Conservation (phyloP, 768 basidiomycete species). For the Dioszegia hungarica region DNA sequence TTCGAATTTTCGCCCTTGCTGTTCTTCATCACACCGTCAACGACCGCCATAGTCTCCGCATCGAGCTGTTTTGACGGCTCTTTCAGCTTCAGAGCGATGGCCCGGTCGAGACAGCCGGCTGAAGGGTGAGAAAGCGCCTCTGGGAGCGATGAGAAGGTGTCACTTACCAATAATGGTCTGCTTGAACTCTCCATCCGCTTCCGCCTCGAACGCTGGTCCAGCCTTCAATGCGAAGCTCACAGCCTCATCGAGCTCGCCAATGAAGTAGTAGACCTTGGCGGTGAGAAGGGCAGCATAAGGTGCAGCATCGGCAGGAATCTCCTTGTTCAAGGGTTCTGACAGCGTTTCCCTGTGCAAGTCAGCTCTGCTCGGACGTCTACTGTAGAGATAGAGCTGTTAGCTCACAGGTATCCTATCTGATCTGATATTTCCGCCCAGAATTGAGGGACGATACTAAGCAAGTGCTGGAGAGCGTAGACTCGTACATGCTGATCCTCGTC, state of each 20-base stretch:
- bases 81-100: slow-evolving; percentile 65
- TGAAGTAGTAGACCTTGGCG: slow-evolving; percentile 97
- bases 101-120: slow-evolving; percentile 96
- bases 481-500: slow-evolving; percentile 79
- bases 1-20: slow-evolving; percentile 87
- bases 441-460: slow-evolving; percentile 78
- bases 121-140: not conserved
- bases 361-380: not conserved
- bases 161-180: slow-evolving; percentile 90
- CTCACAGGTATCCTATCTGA: slow-evolving; percentile 80
- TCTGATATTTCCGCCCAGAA: slow-evolving; percentile 99
- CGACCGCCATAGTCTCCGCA: slow-evolving; percentile 70
- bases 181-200: slow-evolving; percentile 70
- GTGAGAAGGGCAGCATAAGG: slow-evolving; percentile 82
- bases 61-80: slow-evolving; percentile 61
- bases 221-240: slow-evolving; percentile 91
- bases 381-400: slow-evolving; percentile 10
- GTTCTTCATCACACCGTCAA: slow-evolving; percentile 79
- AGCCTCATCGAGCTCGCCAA: slow-evolving; percentile 92
- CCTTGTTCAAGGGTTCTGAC: slow-evolving; percentile 66
- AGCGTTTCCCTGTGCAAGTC: slow-evolving; percentile 71
- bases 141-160: not conserved
- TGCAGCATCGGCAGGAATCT: slow-evolving; percentile 67
- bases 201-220: slow-evolving; percentile 71
- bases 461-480: slow-evolving; percentile 78